Conservation (phyloP, 2,329 filamentous ascomycete species). For the Pseudogymnoascus sp. region DNA sequence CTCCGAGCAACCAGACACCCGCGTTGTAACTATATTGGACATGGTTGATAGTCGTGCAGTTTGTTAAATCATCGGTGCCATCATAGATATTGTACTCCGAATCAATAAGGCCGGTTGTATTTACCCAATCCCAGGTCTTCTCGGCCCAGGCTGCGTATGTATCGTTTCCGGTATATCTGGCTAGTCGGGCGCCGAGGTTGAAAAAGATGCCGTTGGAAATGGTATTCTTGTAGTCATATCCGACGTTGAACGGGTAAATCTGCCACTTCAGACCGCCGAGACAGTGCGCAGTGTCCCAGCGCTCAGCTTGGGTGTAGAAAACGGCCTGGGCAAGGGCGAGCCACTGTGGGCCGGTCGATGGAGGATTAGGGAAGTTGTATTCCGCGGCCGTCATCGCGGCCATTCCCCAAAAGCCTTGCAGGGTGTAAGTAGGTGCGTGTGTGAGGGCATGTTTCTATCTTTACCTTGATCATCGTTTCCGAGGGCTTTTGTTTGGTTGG, state of each 20-base stretch:
- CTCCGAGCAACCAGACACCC: constrained; percentile 53
- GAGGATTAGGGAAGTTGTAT: constrained; percentile 63
- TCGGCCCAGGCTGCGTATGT: constrained; percentile 73
- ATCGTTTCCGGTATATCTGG: constrained; percentile 67
- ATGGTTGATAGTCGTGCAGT: constrained; percentile 45
- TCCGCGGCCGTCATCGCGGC: constrained; percentile 72
- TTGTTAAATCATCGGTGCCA: constrained; percentile 37
- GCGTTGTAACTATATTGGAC: constrained; percentile 64
- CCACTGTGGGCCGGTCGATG: constrained; percentile 58
- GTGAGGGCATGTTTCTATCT: background rate
- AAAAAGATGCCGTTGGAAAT: constrained; percentile 64
- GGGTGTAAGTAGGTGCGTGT: background rate
- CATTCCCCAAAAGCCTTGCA: constrained; percentile 69
- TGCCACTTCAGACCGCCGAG: constrained; percentile 77
- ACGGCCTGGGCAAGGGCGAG: constrained; percentile 69
- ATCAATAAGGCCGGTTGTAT: constrained; percentile 49
- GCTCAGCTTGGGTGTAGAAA: constrained; percentile 66
- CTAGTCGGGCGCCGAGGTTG: constrained; percentile 61
- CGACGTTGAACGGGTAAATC: constrained; percentile 64
- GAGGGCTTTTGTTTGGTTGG: constrained; percentile 32
- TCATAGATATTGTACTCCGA: constrained; percentile 47
- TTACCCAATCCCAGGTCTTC: constrained; percentile 60
- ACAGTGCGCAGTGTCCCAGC: constrained; percentile 62
- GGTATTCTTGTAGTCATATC: constrained; percentile 57
- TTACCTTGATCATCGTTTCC: constrained; percentile 29